Evolutionary conservation across 495 filamentous ascomycete species (phyloP), one percentile per base, ranked within the genome.

Genomic region (Wilcoxina mikolae): DNA sequence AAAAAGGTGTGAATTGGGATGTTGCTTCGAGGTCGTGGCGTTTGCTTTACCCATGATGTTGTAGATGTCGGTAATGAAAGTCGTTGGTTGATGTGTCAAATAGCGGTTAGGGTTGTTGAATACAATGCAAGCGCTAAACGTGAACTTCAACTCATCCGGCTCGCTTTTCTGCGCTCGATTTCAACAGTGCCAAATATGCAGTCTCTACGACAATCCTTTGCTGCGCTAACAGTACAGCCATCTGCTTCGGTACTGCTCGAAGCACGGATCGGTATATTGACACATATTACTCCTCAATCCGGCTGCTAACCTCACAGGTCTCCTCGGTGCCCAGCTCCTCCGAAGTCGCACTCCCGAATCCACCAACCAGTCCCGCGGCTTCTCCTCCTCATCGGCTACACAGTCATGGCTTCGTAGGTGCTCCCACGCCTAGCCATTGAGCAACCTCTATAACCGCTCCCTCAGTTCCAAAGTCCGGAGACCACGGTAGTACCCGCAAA

Each of bases 401-500:
- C 58, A 52, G 18, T 55, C 61, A 24, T 65, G 63, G 63, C 62
- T 65, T 27, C 58, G 62, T 65, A 65, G 43, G 17, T 51, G 20
- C 35, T 18, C 29, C 25, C 4, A 18, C 2, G 35, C 15, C 35
- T 15, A 39, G 35, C 12, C 20, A 2, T 39, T 5, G 2, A 39
- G n/a, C n/a, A n/a, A n/a, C n/a, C n/a, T n/a, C n/a, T n/a, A 35
- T 15, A 7, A 7, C 7, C 31, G 24, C 12, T n/a, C 33, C 22
- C 2, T 1, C 54, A 65, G 62, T 60, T 12, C 64, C 64, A 39
- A 65, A 65, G 43, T 33, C 20, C 1, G 64, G 63, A 29, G 57
- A 61, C 42, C 56, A 53, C 17, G 55, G 53, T n/a, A 91, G 91
- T 68, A 89, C 90, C 59, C 83, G 84, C 65, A 96, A 95, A 72